A percentile compares a stretch with the other conserved stretches of the same genome.
phyloP scores from a whole-genome alignment of 1,284 basidiomycete species.

The Entoloma clypeatum region DNA sequence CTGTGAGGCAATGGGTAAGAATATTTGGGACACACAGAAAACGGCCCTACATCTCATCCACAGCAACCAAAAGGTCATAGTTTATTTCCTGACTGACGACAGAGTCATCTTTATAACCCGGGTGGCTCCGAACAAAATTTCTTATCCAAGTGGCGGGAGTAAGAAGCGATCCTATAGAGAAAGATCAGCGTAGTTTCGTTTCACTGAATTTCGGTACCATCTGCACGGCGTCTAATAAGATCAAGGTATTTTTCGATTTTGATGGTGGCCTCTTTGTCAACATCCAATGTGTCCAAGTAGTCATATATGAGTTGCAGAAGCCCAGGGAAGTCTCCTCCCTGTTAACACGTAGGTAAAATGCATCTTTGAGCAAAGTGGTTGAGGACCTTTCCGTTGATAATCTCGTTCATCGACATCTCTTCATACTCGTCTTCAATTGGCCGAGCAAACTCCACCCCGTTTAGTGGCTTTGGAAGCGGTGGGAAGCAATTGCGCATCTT shows the following conservation, averaged over 20 bases:
- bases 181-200: slow-evolving; percentile 13
- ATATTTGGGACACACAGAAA: neutral
- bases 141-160: slow-evolving; percentile 95
- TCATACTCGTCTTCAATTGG: slow-evolving; percentile 83
- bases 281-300: slow-evolving; percentile 87
- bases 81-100: slow-evolving; percentile 90
- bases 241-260: slow-evolving; percentile 80
- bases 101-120: slow-evolving; percentile 88
- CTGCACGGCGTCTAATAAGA: slow-evolving; percentile 74
- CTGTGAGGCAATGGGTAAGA: slow-evolving; percentile 33
- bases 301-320: slow-evolving; percentile 81
- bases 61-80: slow-evolving; percentile 86
- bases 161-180: slow-evolving; percentile 63
- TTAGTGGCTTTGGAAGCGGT: slow-evolving; percentile 47
- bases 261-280: slow-evolving; percentile 58
- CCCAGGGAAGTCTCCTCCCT: slow-evolving; percentile 77
- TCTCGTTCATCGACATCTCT: slow-evolving; percentile 90
- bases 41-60: slow-evolving; percentile 84
- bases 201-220: slow-evolving; percentile 49
- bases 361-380: slow-evolving; percentile 2
- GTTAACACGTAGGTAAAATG: slow-evolving; percentile 10
- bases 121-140: slow-evolving; percentile 86
- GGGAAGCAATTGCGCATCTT: slow-evolving; percentile 71
- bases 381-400: slow-evolving; percentile 86
- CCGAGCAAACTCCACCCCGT: slow-evolving; percentile 34